Evolutionary conservation across 768 basidiomycete genomes (phyloP).

Genomic region (Lactarius evosmus): DNA sequence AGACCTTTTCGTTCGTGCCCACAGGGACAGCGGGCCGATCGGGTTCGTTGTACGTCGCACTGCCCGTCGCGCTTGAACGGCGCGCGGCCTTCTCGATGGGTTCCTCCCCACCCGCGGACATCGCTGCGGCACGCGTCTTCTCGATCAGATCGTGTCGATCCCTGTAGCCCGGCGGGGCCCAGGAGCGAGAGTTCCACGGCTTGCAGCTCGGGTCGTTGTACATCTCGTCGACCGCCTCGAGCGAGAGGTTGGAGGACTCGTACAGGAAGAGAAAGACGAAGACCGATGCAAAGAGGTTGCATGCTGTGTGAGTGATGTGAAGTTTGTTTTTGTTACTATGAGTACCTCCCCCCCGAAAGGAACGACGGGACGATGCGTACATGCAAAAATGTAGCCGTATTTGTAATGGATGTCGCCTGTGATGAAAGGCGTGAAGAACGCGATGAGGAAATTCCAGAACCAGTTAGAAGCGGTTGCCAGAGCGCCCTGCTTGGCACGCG

Average conservation of each 20-base stretch:
- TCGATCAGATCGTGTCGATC: constrained; percentile 46
- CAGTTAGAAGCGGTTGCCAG: constrained; percentile 64
- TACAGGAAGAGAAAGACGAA: constrained; percentile 75
- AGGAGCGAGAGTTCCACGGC: constrained; percentile 60
- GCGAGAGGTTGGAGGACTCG: constrained; percentile 61
- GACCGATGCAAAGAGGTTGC: constrained; percentile 56
- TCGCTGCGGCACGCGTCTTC: constrained; percentile 43
- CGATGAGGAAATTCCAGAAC: constrained; percentile 67
- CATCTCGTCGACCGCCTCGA: constrained; percentile 67
- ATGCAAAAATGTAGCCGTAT: constrained; percentile 72
- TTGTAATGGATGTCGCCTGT: constrained; percentile 50
- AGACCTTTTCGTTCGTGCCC: background rate
- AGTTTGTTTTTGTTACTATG: no score
- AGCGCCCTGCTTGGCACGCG: constrained; percentile 67
- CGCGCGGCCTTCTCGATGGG: background rate
- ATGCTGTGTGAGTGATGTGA: constrained; percentile 36
- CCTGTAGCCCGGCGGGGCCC: constrained; percentile 57
- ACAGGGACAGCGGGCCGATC: background rate
- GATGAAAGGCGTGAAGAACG: constrained; percentile 81
- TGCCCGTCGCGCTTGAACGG: constrained; percentile 8
- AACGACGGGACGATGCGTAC: constrained; percentile 32
- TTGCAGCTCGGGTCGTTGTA: constrained; percentile 61
- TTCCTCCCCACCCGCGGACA: constrained; percentile 28
- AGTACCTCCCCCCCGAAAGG: no score
- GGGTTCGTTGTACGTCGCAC: background rate